phyloP scores from a whole-genome alignment of 345 rosid species.

The Adansonia digitata region DNA sequence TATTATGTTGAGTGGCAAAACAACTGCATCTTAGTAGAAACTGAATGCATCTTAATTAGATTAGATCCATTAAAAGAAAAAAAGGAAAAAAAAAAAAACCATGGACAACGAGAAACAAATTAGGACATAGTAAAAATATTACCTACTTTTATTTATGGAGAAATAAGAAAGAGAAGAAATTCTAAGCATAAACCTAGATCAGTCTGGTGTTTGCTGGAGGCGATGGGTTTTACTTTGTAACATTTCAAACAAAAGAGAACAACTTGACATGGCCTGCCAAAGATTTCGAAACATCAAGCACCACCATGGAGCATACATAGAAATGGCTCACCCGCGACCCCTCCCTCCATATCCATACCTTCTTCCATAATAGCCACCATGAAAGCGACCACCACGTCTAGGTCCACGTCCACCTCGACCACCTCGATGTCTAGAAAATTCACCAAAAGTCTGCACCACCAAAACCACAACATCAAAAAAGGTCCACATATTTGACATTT shows the following conservation, averaged over 20 bases:
- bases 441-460: slow-evolving; percentile 62
- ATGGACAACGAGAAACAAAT: background rate
- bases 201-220: background rate
- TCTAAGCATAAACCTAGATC: slow-evolving; percentile 8
- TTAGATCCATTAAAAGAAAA: background rate
- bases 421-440: slow-evolving; percentile 50
- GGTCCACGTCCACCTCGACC: slow-evolving; percentile 44
- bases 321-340: slow-evolving; percentile 33
- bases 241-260: slow-evolving; percentile 10
- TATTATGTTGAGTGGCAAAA: background rate
- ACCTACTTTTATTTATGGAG: slow-evolving; percentile 4
- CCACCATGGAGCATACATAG: slow-evolving; percentile 20
- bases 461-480: slow-evolving; percentile 2
- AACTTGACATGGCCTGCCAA: slow-evolving; percentile 20
- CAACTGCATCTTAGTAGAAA: background rate
- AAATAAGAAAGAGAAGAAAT: background rate
- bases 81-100: background rate
- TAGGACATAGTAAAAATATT: background rate
- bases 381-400: slow-evolving; percentile 34
- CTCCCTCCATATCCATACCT: slow-evolving; percentile 34
- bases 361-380: slow-evolving; percentile 45
- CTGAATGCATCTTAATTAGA: background rate
- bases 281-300: background rate
- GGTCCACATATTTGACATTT: background rate
- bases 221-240: background rate